These are phyloP conservation scores for Fusarium sp. DNA, from an alignment of 2,329 filamentous ascomycete species.

Conservation along the genomic window DNA sequence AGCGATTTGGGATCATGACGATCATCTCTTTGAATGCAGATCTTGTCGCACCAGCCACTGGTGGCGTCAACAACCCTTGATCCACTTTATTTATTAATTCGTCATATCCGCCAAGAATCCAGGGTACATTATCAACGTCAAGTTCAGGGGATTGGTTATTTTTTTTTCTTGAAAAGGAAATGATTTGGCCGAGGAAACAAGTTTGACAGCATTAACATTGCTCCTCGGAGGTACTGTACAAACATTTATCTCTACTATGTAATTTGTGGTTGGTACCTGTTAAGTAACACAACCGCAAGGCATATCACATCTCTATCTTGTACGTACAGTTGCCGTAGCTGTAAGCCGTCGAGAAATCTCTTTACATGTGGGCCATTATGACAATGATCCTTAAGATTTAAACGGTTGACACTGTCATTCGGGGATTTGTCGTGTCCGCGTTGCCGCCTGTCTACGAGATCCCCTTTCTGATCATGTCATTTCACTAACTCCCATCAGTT, in stretches of 20 bases:
- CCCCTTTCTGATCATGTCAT: not conserved
- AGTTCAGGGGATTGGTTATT: not conserved
- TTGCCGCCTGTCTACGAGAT: not conserved
- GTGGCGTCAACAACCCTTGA: conserved; percentile 5
- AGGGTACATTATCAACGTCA: not conserved
- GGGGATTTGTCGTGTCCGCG: not conserved
- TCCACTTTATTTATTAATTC: not conserved
- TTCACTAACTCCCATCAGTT: not conserved
- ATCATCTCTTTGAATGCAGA: conserved; percentile 24
- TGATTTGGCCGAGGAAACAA: not conserved
- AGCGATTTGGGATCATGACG: conserved; percentile 8
- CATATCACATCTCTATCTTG: not conserved
- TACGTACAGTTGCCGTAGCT: not conserved
- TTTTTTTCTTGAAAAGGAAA: not conserved
- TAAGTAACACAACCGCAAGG: not conserved
- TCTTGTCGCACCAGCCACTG: conserved; percentile 26
- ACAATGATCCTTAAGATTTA: not conserved
- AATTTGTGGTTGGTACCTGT: not conserved
- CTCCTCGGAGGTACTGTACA: not conserved
- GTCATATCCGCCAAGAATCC: not conserved
- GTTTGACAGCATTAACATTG: not conserved
- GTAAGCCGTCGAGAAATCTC: not conserved
- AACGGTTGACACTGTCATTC: not conserved
- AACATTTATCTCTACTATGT: not conserved
- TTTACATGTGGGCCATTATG: conserved; percentile 5